These are phyloP conservation scores for Persicaria tinctoria DNA, from an alignment of 148 eudicot genomes.

Conservation along the genomic window DNA sequence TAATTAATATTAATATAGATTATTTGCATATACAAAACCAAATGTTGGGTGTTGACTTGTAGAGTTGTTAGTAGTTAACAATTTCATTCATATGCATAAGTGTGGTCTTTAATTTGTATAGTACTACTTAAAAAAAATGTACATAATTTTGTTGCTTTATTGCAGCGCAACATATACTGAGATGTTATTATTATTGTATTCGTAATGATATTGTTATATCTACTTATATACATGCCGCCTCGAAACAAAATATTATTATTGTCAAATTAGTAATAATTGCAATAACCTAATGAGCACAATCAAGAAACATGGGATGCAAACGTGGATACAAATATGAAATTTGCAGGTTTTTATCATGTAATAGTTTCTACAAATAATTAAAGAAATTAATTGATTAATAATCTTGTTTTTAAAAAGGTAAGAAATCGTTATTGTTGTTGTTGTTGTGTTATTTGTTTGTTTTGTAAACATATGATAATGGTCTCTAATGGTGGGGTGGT, in stretches of 20 bases:
- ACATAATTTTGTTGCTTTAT: too few species aligned
- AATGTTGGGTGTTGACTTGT: too few species aligned
- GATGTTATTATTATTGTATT: too few species aligned
- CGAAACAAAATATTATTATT: neutral
- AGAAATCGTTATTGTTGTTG: slow-evolving; percentile 11
- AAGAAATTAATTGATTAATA: neutral
- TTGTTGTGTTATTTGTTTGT: slow-evolving; percentile 4
- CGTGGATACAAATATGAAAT: neutral
- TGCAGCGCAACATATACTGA: too few species aligned
- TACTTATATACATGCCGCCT: neutral
- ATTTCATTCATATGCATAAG: too few species aligned
- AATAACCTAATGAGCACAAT: neutral
- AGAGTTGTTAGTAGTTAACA: too few species aligned
- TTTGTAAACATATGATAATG: slow-evolving; percentile 4
- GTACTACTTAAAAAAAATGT: too few species aligned
- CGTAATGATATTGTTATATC: too few species aligned
- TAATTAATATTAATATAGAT: neutral
- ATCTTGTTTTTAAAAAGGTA: slow-evolving; percentile 1
- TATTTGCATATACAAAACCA: too few species aligned
- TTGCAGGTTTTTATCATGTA: neutral
- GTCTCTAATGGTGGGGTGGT: slow-evolving; percentile 6
- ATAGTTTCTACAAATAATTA: neutral
- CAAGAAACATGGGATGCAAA: neutral
- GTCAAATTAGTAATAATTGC: slow-evolving; percentile 1
- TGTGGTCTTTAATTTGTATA: too few species aligned